These are phyloP conservation scores for Aspergillus quadrilineatus DNA, from an alignment of 2,329 filamentous ascomycete genomes.

Conservation along the genomic window DNA sequence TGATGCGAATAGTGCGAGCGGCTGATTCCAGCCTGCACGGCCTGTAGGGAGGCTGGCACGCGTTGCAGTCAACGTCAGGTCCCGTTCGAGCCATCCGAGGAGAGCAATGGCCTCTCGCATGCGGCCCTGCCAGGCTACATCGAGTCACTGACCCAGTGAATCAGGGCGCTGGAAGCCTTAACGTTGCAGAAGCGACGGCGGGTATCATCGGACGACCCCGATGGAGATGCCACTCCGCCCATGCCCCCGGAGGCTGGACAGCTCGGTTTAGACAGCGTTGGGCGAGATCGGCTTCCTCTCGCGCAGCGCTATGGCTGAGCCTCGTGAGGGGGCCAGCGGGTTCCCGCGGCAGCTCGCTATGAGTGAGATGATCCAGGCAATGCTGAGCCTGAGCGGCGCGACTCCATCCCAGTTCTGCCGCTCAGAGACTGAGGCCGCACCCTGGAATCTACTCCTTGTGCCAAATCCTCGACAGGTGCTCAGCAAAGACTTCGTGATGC, in stretches of 20 bases:
- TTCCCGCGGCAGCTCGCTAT: conserved; percentile 25
- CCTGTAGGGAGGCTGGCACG: conserved; percentile 14
- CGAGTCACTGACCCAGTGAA: conserved; percentile 22
- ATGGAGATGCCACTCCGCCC: background rate
- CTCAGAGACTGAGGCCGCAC: background rate
- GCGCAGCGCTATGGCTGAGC: conserved; percentile 34
- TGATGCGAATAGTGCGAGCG: conserved; percentile 22
- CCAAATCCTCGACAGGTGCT: background rate
- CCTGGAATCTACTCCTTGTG: background rate
- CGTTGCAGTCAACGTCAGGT: conserved; percentile 20
- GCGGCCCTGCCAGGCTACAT: conserved; percentile 23
- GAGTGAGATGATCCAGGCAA: conserved; percentile 21
- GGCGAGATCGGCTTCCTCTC: conserved; percentile 33
- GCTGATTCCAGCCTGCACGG: conserved; percentile 19
- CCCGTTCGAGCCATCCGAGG: conserved; percentile 14
- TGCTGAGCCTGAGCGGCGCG: conserved; percentile 17
- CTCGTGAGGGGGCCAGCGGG: conserved; percentile 20
- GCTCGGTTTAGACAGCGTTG: conserved; percentile 27
- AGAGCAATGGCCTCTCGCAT: conserved; percentile 19
- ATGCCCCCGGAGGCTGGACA: background rate
- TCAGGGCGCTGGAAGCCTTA: conserved; percentile 17
- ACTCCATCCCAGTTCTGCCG: conserved; percentile 12
- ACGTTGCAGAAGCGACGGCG: conserved; percentile 13
- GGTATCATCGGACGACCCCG: background rate
- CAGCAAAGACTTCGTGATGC: conserved; percentile 3